These are phyloP conservation scores for Boletales sp. DNA, from an alignment of 768 basidiomycete species.

Conservation along the genomic window DNA sequence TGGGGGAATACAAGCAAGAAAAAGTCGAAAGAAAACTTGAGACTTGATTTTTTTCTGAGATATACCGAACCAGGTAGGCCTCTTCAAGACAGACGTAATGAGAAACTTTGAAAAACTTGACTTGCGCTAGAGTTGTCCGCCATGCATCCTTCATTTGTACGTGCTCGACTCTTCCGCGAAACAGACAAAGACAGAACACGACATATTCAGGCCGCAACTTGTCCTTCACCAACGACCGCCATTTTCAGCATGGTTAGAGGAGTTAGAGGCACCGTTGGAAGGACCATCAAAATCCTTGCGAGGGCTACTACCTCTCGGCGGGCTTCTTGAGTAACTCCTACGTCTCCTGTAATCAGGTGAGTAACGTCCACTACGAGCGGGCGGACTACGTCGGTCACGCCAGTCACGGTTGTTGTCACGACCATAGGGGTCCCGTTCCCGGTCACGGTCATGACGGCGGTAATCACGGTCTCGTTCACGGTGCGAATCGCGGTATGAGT, in stretches of 20 bases:
- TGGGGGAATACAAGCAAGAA: conserved; percentile 42
- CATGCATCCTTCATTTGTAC: conserved; percentile 42
- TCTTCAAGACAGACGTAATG: conserved; percentile 49
- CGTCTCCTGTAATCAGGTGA: conserved; percentile 76
- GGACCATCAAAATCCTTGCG: conserved; percentile 47
- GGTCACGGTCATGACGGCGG: conserved; percentile 40
- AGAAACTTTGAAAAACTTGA: conserved; percentile 51
- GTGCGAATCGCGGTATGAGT: conserved; percentile 41
- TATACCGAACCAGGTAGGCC: conserved; percentile 50
- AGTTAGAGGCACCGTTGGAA: conserved; percentile 33
- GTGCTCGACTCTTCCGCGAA: conserved; percentile 40
- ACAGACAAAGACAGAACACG: conserved; percentile 27
- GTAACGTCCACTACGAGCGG: conserved; percentile 63
- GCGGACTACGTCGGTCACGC: conserved; percentile 77
- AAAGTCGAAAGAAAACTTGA: conserved; percentile 58
- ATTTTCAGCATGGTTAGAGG: conserved; percentile 38
- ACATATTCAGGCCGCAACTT: conserved; percentile 15
- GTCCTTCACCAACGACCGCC: conserved; percentile 60
- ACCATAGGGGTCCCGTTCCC: conserved; percentile 61
- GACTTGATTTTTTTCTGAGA: conserved; percentile 57
- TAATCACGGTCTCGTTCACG: conserved; percentile 47
- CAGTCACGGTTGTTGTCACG: conserved; percentile 68
- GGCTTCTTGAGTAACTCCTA: conserved; percentile 76
- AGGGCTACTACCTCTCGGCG: conserved; percentile 68
- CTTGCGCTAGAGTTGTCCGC: conserved; percentile 34